Evolutionary conservation across 2,329 filamentous ascomycete species (phyloP).

Genomic region (Chaetoscypha palmicola): DNA sequence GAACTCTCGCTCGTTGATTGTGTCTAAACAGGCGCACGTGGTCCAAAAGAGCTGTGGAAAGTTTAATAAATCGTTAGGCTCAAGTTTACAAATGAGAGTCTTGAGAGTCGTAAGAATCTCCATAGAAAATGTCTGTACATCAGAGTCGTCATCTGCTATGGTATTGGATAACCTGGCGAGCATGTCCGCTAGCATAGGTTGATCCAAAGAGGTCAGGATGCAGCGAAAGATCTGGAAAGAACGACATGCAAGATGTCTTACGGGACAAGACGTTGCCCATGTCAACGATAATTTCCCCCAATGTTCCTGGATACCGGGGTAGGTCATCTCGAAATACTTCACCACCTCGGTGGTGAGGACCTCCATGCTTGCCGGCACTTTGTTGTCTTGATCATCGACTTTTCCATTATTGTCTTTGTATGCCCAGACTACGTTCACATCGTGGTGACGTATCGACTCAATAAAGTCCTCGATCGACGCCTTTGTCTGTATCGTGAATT

Average conservation of each 20-base stretch:
- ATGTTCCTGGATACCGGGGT: constrained; percentile 79
- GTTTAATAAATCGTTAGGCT: constrained; percentile 70
- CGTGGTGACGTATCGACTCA: constrained; percentile 77
- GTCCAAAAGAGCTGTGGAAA: constrained; percentile 98
- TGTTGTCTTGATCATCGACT: constrained; percentile 64
- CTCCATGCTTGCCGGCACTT: constrained; percentile 83
- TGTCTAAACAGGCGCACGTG: constrained; percentile 90
- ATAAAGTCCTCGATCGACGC: constrained; percentile 80
- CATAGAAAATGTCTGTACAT: constrained; percentile 96
- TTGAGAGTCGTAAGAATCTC: constrained; percentile 93
- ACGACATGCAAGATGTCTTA: constrained; percentile 87
- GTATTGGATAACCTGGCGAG: constrained; percentile 91
- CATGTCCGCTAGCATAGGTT: constrained; percentile 95
- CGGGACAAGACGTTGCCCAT: constrained; percentile 96
- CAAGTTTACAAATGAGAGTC: constrained; percentile 79
- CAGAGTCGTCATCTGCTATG: constrained; percentile 86
- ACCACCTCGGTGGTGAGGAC: constrained; percentile 76
- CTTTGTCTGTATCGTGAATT: constrained; percentile 54
- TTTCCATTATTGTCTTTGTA: constrained; percentile 89
- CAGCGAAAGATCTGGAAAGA: constrained; percentile 98
- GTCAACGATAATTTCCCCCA: constrained; percentile 87
- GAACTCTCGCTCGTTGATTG: constrained; percentile 93
- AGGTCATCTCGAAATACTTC: constrained; percentile 75
- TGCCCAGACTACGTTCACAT: constrained; percentile 79
- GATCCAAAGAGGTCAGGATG: constrained; percentile 83